Evolutionary conservation across 768 basidiomycete species (phyloP).

Genomic region (Hericium alpestre): DNA sequence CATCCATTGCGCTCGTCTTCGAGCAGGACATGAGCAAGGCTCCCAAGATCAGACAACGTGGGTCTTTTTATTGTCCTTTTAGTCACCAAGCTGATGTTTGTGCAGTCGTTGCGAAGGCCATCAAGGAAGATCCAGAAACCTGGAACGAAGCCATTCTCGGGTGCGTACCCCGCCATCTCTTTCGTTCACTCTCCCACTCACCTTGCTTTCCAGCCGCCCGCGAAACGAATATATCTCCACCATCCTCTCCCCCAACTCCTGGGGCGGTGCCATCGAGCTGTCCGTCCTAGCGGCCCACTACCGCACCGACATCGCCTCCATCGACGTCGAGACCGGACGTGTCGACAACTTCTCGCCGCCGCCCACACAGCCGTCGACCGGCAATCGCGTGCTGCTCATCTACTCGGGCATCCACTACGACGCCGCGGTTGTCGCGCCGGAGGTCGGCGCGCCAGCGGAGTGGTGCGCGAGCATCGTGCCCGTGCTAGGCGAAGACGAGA

Average conservation of each 20-base stretch:
- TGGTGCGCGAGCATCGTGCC: constrained; percentile 81
- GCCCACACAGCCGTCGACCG: constrained; percentile 25
- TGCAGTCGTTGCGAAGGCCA: constrained; percentile 76
- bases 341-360: constrained; percentile 70
- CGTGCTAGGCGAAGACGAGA: constrained; percentile 33
- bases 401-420: constrained; percentile 99
- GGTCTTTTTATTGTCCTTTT: constrained; percentile 12
- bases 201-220: constrained; percentile 31
- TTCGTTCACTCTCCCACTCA: neutral
- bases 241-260: constrained; percentile 69
- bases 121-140: constrained; percentile 54
- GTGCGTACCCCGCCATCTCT: constrained; percentile 28
- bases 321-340: constrained; percentile 88
- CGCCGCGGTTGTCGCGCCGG: constrained; percentile 73
- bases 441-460: constrained; percentile 61
- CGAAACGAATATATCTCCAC: constrained; percentile 69
- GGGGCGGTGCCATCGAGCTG: constrained; percentile 97
- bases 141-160: constrained; percentile 85
- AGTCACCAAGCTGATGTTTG: neutral
- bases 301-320: constrained; percentile 73
- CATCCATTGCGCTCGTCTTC: constrained; percentile 75
- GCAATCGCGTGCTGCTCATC: constrained; percentile 49
- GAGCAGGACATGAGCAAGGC: constrained; percentile 73
- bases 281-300: constrained; percentile 76
- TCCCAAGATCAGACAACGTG: constrained; percentile 62